Percentiles rank a stretch among this genome's conserved stretches.
phyloP scores from a whole-genome alignment of 306 rosid species.

The Castanea sativa region DNA sequence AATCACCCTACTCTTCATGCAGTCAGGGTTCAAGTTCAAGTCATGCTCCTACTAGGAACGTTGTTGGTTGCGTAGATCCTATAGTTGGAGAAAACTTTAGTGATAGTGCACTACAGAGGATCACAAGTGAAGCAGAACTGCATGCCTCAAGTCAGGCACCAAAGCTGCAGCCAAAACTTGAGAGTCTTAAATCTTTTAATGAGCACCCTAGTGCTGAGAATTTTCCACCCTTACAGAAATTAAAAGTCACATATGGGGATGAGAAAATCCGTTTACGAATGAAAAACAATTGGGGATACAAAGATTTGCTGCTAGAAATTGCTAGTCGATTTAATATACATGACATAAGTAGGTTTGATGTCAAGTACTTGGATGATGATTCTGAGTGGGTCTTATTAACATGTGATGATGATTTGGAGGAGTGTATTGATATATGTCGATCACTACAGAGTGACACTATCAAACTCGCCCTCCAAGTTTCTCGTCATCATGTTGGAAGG shows the following conservation, averaged over 20 bases:
- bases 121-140: constrained; percentile 69
- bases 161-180: constrained; percentile 50
- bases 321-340: constrained; percentile 53
- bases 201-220: constrained; percentile 35
- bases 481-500: constrained; percentile 34
- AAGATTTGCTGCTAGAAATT: constrained; percentile 61
- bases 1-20: constrained; percentile 64
- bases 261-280: constrained; percentile 76
- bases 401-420: constrained; percentile 88
- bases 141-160: constrained; percentile 32
- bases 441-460: constrained; percentile 50
- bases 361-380: constrained; percentile 94
- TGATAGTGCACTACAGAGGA: constrained; percentile 51
- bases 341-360: constrained; percentile 57
- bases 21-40: constrained; percentile 77
- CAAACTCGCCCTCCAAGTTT: constrained; percentile 63
- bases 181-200: constrained; percentile 56
- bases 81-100: constrained; percentile 35
- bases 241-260: constrained; percentile 73
- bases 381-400: constrained; percentile 87
- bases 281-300: constrained; percentile 45
- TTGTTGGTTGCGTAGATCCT: constrained; percentile 36
- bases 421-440: constrained; percentile 78
- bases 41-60: constrained; percentile 35
- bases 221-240: constrained; percentile 17